Percentiles rank a stretch among this genome's conserved stretches.
These are phyloP conservation scores for Sclerotiophoma versabilis DNA, from an alignment of 2,329 filamentous ascomycete genomes.

Conservation along the genomic window DNA sequence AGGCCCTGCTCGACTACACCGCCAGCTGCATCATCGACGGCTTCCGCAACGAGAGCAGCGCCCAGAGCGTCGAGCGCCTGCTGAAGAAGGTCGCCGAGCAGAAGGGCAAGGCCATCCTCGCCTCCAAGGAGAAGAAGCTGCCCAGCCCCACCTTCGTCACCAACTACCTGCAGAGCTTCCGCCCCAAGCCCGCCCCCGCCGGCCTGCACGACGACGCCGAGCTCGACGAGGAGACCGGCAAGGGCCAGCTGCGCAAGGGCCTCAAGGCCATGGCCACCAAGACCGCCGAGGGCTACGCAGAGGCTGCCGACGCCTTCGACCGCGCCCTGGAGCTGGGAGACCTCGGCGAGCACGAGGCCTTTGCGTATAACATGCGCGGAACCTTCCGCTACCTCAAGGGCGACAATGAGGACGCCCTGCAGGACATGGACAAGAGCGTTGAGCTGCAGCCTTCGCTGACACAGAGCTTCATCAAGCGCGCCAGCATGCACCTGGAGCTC, in stretches of 20 bases:
- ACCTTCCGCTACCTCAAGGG: constrained; percentile 94
- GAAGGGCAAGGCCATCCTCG: constrained; percentile 89
- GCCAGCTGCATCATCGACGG: constrained; percentile 99
- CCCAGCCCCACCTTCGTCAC: constrained; percentile 96
- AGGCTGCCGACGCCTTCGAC: constrained; percentile 85
- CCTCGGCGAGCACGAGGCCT: constrained; percentile 82
- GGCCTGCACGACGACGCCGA: constrained; percentile 85
- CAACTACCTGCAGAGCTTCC: constrained; percentile 99
- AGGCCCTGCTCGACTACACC: constrained; percentile 95
- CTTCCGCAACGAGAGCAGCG: constrained; percentile 90
- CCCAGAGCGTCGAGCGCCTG: constrained; percentile 87
- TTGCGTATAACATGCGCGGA: constrained; percentile 95
- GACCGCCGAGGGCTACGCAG: constrained; percentile 89
- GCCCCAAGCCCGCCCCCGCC: constrained; percentile 76
- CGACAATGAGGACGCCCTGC: constrained; percentile 81
- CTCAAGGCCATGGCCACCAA: constrained; percentile 81
- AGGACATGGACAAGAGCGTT: constrained; percentile 90
- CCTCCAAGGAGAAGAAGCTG: constrained; percentile 80
- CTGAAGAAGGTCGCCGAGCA: constrained; percentile 96
- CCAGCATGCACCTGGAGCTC: constrained; percentile 95
- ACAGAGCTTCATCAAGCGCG: constrained; percentile 98
- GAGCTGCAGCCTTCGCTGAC: constrained; percentile 87
- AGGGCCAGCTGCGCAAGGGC: constrained; percentile 85
- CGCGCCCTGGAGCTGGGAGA: constrained; percentile 83
- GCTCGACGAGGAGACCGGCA: constrained; percentile 77